Percentiles rank a stretch among this genome's conserved stretches.
Conservation (phyloP, 1,284 basidiomycete genomes). For the Tylopilus sp. region DNA sequence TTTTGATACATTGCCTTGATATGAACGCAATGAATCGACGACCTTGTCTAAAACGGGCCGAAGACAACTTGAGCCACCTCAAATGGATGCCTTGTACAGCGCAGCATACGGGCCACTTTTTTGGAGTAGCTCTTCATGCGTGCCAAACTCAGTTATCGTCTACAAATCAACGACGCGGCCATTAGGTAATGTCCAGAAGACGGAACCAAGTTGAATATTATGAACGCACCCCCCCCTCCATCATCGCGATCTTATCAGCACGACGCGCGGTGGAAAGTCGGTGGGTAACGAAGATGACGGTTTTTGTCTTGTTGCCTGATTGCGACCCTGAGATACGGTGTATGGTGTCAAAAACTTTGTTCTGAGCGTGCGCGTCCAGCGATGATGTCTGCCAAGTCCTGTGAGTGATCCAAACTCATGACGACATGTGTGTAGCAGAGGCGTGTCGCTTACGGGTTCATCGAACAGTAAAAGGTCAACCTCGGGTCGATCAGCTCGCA, state of each 20-base stretch:
- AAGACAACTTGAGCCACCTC: slow-evolving; percentile 12
- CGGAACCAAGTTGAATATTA: slow-evolving; percentile 28
- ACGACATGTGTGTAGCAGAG: slow-evolving; percentile 16
- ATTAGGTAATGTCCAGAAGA: slow-evolving; percentile 19
- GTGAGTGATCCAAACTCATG: slow-evolving; percentile 7
- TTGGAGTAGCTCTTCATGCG: slow-evolving; percentile 67
- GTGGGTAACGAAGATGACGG: slow-evolving; percentile 82
- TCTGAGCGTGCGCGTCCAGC: slow-evolving; percentile 77
- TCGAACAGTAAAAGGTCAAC: slow-evolving; percentile 79
- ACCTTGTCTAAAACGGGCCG: slow-evolving; percentile 4
- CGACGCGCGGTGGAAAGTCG: slow-evolving; percentile 73
- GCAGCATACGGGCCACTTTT: slow-evolving; percentile 64
- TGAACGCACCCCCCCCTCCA: slow-evolving; percentile 68
- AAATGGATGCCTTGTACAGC: slow-evolving; percentile 67
- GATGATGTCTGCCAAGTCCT: slow-evolving; percentile 59
- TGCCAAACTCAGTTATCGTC: slow-evolving; percentile 78
- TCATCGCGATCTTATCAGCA: slow-evolving; percentile 81
- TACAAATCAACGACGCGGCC: slow-evolving; percentile 31
- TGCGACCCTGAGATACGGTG: slow-evolving; percentile 55
- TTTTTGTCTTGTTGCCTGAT: slow-evolving; percentile 56
- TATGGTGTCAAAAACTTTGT: slow-evolving; percentile 71
- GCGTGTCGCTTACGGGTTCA: slow-evolving; percentile 55
- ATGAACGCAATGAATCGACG: slow-evolving; percentile 19
- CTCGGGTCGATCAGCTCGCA: slow-evolving; percentile 70
- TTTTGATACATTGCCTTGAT: slow-evolving; percentile 29